A percentile compares a stretch with the other conserved stretches of the same genome.
Evolutionary conservation across 2,329 filamentous ascomycete genomes (phyloP).

Genomic region (Didymosphaeria variabile): DNA sequence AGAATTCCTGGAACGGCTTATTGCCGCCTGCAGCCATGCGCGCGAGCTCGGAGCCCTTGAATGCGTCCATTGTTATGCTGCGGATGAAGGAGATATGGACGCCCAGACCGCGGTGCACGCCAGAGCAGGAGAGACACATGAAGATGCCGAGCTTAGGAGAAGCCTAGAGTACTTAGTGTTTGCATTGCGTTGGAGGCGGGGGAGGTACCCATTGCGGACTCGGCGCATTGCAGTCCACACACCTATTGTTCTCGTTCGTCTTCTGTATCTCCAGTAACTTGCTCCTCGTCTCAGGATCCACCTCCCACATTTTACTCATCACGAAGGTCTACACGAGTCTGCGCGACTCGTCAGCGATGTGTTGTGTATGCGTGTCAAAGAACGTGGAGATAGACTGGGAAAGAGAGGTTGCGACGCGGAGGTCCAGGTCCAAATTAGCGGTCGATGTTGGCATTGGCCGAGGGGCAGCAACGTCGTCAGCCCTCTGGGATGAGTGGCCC

Average conservation of each 20-base stretch:
- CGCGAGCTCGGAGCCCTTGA: conserved; percentile 91
- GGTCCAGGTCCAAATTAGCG: conserved; percentile 8
- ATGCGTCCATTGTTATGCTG: conserved; percentile 98
- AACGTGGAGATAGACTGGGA: conserved; percentile 6
- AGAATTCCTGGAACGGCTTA: conserved; percentile 85
- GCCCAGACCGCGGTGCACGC: conserved; percentile 91
- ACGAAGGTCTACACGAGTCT: conserved; percentile 27
- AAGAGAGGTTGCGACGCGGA: conserved; percentile 13
- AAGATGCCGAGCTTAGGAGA: conserved; percentile 98
- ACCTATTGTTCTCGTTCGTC: conserved; percentile 84
- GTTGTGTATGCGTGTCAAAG: neutral
- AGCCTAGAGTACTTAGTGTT: conserved; percentile 57
- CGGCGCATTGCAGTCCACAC: conserved; percentile 94
- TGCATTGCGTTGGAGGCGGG: conserved; percentile 9
- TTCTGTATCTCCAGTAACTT: conserved; percentile 96
- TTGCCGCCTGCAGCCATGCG: conserved; percentile 95
- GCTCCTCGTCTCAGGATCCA: conserved; percentile 94
- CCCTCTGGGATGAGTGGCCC: conserved; percentile 15
- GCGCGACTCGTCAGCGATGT: conserved; percentile 8
- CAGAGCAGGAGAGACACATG: conserved; percentile 96
- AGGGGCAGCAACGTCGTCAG: conserved; percentile 19
- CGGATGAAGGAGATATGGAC: conserved; percentile 99
- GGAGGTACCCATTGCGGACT: conserved; percentile 89
- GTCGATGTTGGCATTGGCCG: conserved; percentile 10
- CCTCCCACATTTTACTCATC: conserved; percentile 91